These are phyloP conservation scores for Geranomyces michiganensis DNA, from an alignment of 192 early-diverging fungal genomes.

Conservation along the genomic window DNA sequence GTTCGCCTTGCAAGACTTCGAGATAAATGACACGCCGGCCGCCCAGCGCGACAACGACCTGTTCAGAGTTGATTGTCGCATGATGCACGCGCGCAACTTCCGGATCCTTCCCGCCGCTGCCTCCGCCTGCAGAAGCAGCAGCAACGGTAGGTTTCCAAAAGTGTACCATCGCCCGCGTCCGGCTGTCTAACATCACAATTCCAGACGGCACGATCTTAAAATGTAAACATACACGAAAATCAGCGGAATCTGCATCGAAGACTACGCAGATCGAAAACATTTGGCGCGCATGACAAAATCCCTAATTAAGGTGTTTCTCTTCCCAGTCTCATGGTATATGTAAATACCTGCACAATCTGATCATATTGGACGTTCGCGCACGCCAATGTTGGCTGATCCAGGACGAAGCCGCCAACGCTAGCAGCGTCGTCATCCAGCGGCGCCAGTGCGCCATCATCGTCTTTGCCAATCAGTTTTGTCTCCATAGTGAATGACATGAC, in stretches of 20 bases:
- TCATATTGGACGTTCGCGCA: constrained; percentile 48
- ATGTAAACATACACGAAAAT: neutral
- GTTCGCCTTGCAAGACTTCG: constrained; percentile 43
- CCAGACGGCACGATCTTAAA: constrained; percentile 42
- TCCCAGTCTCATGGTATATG: neutral
- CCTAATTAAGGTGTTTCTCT: neutral
- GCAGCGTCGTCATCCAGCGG: constrained; percentile 38
- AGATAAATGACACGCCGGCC: constrained; percentile 63
- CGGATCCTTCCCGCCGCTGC: no score
- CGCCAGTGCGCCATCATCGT: constrained; percentile 50
- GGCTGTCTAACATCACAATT: constrained; percentile 30
- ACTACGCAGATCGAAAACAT: no score
- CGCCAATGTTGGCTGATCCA: constrained; percentile 26
- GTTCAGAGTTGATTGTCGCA: constrained; percentile 55
- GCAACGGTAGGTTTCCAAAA: constrained; percentile 53
- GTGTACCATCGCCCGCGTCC: constrained; percentile 31
- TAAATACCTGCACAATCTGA: constrained; percentile 68
- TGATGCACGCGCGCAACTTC: constrained; percentile 49
- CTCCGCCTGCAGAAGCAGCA: no score
- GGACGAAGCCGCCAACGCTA: constrained; percentile 8
- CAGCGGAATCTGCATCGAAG: neutral
- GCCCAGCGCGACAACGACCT: constrained; percentile 61
- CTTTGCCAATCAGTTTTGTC: constrained; percentile 59
- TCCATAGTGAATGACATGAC: constrained; percentile 68
- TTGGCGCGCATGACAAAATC: no score